These are phyloP conservation scores for Rhizoclosmatium globosum DNA, from an alignment of 192 early-diverging fungal species.

Conservation along the genomic window DNA sequence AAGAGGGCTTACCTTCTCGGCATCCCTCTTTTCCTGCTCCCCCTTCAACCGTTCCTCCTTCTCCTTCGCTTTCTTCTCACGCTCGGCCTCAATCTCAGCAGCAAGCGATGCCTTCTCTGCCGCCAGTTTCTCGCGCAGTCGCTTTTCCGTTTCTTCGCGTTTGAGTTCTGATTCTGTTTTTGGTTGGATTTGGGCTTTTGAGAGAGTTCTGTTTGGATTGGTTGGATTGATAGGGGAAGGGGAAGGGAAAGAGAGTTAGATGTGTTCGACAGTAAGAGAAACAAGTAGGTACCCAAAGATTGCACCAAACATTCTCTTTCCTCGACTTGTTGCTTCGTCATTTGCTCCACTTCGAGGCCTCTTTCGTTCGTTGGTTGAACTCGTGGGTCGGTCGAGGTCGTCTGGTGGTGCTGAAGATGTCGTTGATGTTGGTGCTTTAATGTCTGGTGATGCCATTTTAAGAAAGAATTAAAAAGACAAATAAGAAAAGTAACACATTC, in stretches of 20 bases:
- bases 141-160: not conserved
- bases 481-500: too few relatives aligned
- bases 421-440: not conserved
- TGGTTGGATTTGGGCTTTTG: not conserved
- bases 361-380: not conserved
- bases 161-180: not conserved
- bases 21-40: not conserved
- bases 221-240: not conserved
- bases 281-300: not conserved
- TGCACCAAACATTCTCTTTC: constrained; percentile 10
- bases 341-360: not conserved
- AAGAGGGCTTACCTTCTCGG: not conserved
- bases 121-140: constrained; percentile 3
- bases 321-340: not conserved
- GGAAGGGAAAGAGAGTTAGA: not conserved
- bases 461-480: not conserved
- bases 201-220: not conserved
- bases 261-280: not conserved
- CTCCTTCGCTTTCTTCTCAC: not conserved
- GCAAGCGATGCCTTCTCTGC: not conserved
- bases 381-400: not conserved
- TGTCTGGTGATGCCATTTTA: not conserved
- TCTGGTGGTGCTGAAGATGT: not conserved
- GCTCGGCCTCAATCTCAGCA: not conserved
- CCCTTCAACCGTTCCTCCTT: not conserved